Conservation (phyloP, 164 flowering plant genomes). For the Amborella trichopoda region DNA sequence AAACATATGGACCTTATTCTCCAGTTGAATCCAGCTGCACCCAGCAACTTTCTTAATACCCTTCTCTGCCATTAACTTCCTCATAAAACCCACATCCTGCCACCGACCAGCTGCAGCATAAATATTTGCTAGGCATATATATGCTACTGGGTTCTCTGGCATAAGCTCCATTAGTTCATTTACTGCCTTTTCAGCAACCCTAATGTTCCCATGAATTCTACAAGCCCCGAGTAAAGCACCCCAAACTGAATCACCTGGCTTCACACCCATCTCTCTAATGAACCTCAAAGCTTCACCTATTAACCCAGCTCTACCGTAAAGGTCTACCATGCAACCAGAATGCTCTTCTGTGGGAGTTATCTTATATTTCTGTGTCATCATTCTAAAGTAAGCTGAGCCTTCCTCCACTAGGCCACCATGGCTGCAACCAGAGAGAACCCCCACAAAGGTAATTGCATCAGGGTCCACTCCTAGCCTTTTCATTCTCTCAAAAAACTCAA, state of each 20-base stretch:
- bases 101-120: slow-evolving; percentile 9
- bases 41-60: slow-evolving; percentile 10
- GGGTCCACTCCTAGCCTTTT: slow-evolving; percentile 25
- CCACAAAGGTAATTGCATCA: slow-evolving; percentile 35
- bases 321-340: slow-evolving; percentile 6
- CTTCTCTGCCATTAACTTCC: slow-evolving; percentile 6
- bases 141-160: not conserved
- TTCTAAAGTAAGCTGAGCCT: not conserved
- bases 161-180: not conserved
- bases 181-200: slow-evolving; percentile 2
- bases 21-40: slow-evolving; percentile 15
- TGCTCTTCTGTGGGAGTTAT: slow-evolving; percentile 4
- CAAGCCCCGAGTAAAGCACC: slow-evolving; percentile 7
- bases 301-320: slow-evolving; percentile 5
- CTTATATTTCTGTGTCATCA: slow-evolving; percentile 1
- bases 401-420: slow-evolving; percentile 1
- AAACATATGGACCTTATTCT: slow-evolving; percentile 13
- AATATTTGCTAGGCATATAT: slow-evolving; percentile 4
- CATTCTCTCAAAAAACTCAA: slow-evolving; percentile 29
- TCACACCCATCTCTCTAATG: slow-evolving; percentile 1
- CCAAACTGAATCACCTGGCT: slow-evolving; percentile 5
- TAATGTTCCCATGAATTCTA: slow-evolving; percentile 1
- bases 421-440: slow-evolving; percentile 25
- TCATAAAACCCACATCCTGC: slow-evolving; percentile 12
- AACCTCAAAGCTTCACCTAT: slow-evolving; percentile 2